These are phyloP conservation scores for Pyrenophora teres DNA, from an alignment of 2,329 filamentous ascomycete genomes.

Conservation along the genomic window DNA sequence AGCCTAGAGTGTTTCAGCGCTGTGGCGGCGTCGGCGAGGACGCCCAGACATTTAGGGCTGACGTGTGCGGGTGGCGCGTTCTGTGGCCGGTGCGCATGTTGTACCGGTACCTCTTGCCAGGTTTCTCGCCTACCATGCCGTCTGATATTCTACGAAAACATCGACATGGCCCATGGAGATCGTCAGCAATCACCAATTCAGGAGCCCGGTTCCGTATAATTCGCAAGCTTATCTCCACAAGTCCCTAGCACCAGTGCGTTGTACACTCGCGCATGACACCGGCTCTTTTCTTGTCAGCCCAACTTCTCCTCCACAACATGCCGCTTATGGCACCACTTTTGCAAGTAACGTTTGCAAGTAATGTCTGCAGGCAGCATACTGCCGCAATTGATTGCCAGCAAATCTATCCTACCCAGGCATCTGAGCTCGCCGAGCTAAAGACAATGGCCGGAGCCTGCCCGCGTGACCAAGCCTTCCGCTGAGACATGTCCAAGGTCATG, in stretches of 20 bases:
- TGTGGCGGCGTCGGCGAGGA: too few relatives aligned
- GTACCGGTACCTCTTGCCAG: background rate
- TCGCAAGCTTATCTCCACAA: too few relatives aligned
- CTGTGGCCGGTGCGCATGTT: background rate
- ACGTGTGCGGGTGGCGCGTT: conserved; percentile 5
- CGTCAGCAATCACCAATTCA: too few relatives aligned
- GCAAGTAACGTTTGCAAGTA: conserved; percentile 9
- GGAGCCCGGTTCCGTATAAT: too few relatives aligned
- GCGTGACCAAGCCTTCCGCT: conserved; percentile 12
- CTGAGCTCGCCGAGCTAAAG: conserved; percentile 11
- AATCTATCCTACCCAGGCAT: conserved; percentile 6
- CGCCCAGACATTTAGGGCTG: conserved; percentile 7
- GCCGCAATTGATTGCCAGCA: background rate
- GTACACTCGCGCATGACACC: background rate
- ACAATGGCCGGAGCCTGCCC: conserved; percentile 9
- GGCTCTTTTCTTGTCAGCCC: background rate
- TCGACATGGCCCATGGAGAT: background rate
- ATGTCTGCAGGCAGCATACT: background rate
- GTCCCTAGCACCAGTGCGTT: background rate
- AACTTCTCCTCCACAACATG: background rate
- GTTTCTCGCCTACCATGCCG: background rate
- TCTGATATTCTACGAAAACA: too few relatives aligned
- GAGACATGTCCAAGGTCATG: conserved; percentile 16
- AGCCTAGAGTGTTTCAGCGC: too few relatives aligned
- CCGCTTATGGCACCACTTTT: conserved; percentile 8